A percentile compares a stretch with the other conserved stretches of the same genome.
These are phyloP conservation scores for Amanita inopinata DNA, from an alignment of 768 basidiomycete genomes.

Conservation along the genomic window DNA sequence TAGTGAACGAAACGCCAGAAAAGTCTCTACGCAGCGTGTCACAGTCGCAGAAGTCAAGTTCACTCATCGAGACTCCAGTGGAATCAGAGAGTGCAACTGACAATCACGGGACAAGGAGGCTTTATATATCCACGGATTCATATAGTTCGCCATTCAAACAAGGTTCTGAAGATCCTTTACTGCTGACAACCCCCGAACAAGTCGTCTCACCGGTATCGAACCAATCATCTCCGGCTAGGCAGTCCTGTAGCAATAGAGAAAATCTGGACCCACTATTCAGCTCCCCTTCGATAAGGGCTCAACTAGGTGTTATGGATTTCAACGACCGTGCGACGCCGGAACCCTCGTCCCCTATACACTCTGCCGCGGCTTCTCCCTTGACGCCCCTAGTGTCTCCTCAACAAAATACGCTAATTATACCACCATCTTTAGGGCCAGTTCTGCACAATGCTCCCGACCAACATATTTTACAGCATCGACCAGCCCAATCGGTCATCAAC, in stretches of 20 bases:
- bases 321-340: background rate
- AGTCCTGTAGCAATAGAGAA: background rate
- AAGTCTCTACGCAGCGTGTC: too few relatives aligned
- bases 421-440: too few relatives aligned
- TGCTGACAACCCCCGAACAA: background rate
- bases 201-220: background rate
- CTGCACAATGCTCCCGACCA: background rate
- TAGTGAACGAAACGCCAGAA: too few relatives aligned
- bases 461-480: background rate
- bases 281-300: background rate
- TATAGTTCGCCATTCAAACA: background rate
- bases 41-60: background rate
- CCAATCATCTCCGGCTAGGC: background rate
- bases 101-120: background rate
- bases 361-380: background rate
- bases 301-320: background rate
- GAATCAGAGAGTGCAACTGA: background rate
- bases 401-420: background rate
- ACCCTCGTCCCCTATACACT: background rate
- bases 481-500: conserved; percentile 7
- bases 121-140: background rate
- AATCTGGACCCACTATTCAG: background rate
- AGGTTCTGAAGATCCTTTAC: conserved; percentile 4
- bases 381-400: background rate
- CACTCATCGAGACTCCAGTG: background rate